Conservation (phyloP, 2,329 filamentous ascomycete species). For the Neopestalotiopsis rosae region DNA sequence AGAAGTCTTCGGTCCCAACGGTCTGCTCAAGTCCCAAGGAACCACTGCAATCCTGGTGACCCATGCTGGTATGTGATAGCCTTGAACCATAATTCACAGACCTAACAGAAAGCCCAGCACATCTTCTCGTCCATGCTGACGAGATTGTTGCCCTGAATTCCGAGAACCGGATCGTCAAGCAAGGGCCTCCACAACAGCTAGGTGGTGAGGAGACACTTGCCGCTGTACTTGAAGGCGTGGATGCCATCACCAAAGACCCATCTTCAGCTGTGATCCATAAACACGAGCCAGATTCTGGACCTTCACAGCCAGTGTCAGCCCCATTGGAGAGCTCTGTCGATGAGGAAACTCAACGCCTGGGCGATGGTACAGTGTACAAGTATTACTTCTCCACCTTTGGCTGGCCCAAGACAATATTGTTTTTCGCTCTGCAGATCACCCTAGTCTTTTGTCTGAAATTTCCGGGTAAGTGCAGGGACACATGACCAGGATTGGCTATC, state of each 20-base stretch:
- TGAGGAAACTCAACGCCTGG: constrained; percentile 16
- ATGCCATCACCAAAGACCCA: neutral
- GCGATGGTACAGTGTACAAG: constrained; percentile 20
- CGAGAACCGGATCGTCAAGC: constrained; percentile 31
- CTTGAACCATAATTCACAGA: too few species aligned
- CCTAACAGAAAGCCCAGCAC: neutral
- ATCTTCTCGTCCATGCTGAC: constrained; percentile 34
- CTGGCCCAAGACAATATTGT: constrained; percentile 15
- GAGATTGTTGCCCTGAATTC: constrained; percentile 37
- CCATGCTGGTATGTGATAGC: constrained; percentile 23
- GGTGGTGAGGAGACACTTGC: neutral
- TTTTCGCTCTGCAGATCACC: constrained; percentile 14
- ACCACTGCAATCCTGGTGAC: constrained; percentile 13
- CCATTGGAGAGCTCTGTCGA: constrained; percentile 6
- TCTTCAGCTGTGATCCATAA: neutral
- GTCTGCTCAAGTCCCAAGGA: neutral
- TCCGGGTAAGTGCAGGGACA: constrained; percentile 13
- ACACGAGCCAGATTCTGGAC: neutral
- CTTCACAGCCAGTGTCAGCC: neutral
- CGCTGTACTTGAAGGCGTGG: neutral
- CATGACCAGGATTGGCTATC: neutral
- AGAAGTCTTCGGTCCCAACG: constrained; percentile 8
- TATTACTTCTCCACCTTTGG: constrained; percentile 20
- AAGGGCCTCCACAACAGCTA: constrained; percentile 29
- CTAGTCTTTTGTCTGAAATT: constrained; percentile 20